These are phyloP conservation scores for Purpureocillium takamizusanense DNA, from an alignment of 2,329 filamentous ascomycete species.

Conservation along the genomic window DNA sequence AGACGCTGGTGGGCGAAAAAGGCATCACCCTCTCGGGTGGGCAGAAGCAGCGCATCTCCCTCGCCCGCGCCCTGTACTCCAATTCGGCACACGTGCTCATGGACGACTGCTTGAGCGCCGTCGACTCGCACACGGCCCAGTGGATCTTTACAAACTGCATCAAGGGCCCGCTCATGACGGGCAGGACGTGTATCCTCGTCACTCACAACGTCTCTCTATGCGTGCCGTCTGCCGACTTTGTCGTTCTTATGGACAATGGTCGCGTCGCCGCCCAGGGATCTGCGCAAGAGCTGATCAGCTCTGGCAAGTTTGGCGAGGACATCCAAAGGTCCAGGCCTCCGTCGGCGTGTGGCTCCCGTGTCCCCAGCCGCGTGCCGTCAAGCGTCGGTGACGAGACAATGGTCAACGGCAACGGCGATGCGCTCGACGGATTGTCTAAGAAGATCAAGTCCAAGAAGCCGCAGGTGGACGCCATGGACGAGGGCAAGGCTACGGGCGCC, in stretches of 20 bases:
- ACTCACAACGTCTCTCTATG: constrained; percentile 93
- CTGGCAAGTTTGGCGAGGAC: constrained; percentile 85
- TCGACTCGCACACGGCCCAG: constrained; percentile 94
- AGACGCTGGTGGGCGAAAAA: constrained; percentile 93
- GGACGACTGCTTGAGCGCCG: constrained; percentile 91
- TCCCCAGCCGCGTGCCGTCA: constrained; percentile 71
- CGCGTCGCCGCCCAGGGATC: constrained; percentile 69
- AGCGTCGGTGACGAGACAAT: constrained; percentile 58
- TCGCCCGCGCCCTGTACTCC: constrained; percentile 95
- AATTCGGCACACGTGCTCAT: constrained; percentile 84
- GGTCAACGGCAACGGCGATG: constrained; percentile 38
- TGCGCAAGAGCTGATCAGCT: constrained; percentile 67
- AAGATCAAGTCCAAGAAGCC: constrained; percentile 37
- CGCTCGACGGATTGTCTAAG: constrained; percentile 35
- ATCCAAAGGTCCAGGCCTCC: constrained; percentile 61
- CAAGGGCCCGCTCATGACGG: constrained; percentile 77
- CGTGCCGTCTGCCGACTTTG: constrained; percentile 68
- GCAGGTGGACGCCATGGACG: constrained; percentile 50
- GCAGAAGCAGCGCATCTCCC: constrained; percentile 93
- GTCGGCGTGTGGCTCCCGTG: constrained; percentile 61
- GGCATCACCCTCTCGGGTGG: constrained; percentile 94
- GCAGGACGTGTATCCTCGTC: constrained; percentile 87
- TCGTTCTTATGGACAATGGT: constrained; percentile 83
- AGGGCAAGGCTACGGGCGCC: constrained; percentile 74
- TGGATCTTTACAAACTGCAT: constrained; percentile 97